phyloP scores from a whole-genome alignment of 805 yeast species.

The Wickerhamiella australiensis region DNA sequence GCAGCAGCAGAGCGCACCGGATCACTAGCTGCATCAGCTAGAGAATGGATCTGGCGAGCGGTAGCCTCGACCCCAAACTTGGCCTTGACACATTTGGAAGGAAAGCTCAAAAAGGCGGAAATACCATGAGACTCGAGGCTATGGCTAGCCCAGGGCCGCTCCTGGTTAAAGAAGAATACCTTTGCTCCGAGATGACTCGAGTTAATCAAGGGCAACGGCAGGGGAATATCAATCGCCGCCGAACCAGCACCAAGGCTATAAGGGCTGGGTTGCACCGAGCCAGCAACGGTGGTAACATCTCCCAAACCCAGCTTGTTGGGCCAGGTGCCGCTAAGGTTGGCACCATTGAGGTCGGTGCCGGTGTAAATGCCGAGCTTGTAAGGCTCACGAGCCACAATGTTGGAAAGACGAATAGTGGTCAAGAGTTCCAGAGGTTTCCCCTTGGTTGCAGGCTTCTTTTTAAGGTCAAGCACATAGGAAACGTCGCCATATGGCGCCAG shows the following conservation, averaged over 20 bases:
- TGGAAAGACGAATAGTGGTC: conserved; percentile 8
- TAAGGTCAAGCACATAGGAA: conserved; percentile 13
- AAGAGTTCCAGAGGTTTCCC: conserved; percentile 6
- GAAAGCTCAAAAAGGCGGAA: conserved; percentile 31
- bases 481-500: conserved; percentile 18
- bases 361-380: conserved; percentile 13
- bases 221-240: conserved; percentile 16
- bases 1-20: conserved; percentile 51
- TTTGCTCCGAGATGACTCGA: conserved; percentile 20
- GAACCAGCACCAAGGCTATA: conserved; percentile 19
- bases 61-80: conserved; percentile 46
- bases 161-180: conserved; percentile 38
- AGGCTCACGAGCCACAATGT: conserved; percentile 15
- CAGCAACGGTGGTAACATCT: conserved; percentile 16
- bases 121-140: conserved; percentile 40
- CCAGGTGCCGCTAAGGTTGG: conserved; percentile 13
- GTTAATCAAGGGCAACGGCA: conserved; percentile 19
- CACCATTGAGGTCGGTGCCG: conserved; percentile 14
- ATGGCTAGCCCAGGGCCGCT: conserved; percentile 43
- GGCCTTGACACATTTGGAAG: conserved; percentile 18
- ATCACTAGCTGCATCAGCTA: conserved; percentile 41
- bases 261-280: conserved; percentile 17
- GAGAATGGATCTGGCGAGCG: conserved; percentile 44
- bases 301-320: conserved; percentile 21
- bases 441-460: conserved; percentile 4